These are phyloP conservation scores for Alternaria ventricosa DNA, from an alignment of 2,329 filamentous ascomycete species.

Conservation along the genomic window DNA sequence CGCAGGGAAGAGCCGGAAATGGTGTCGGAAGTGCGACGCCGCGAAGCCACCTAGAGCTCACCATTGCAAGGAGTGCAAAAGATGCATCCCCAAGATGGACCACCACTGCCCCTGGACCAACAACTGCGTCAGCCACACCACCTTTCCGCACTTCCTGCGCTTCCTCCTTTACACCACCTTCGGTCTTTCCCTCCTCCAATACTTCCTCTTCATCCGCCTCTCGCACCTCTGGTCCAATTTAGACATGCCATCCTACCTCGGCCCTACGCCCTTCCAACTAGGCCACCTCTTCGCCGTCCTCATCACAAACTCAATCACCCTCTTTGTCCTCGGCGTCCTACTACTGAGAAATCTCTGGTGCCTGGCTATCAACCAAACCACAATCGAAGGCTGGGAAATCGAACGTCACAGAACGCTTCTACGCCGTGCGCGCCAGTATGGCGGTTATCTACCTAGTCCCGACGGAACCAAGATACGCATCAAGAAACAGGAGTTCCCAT, in stretches of 20 bases:
- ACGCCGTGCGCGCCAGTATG: constrained; percentile 56
- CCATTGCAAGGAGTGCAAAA: constrained; percentile 78
- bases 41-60: constrained; percentile 80
- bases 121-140: constrained; percentile 83
- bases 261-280: constrained; percentile 67
- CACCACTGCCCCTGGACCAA: constrained; percentile 86
- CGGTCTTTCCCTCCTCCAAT: constrained; percentile 66
- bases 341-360: constrained; percentile 64
- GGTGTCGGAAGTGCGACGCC: constrained; percentile 78
- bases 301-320: constrained; percentile 64
- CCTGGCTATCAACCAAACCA: constrained; percentile 74
- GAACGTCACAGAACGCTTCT: constrained; percentile 56
- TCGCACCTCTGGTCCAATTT: constrained; percentile 68
- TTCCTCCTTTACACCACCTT: constrained; percentile 75
- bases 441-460: constrained; percentile 63
- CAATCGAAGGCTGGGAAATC: constrained; percentile 79
- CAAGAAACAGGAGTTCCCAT: constrained; percentile 77
- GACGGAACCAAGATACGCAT: constrained; percentile 62
- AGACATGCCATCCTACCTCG: constrained; percentile 73
- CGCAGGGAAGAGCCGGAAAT: constrained; percentile 53
- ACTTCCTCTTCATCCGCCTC: constrained; percentile 67
- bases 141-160: constrained; percentile 81
- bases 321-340: constrained; percentile 69
- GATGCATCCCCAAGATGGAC: constrained; percentile 81
- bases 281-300: constrained; percentile 66